Conservation (phyloP, 768 basidiomycete species). For the Boletus subparvulus region DNA sequence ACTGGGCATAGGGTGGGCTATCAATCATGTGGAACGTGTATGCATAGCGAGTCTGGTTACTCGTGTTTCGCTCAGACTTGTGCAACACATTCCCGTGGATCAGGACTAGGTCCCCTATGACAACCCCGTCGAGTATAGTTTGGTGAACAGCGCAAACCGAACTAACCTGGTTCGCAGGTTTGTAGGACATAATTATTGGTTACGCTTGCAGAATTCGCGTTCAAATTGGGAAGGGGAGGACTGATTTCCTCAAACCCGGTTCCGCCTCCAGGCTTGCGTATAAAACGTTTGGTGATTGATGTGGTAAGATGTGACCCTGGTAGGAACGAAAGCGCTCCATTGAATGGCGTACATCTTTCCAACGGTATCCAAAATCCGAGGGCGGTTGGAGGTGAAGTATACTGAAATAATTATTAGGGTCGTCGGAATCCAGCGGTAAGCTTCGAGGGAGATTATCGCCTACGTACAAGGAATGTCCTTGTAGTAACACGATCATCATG, state of each 20-base stretch:
- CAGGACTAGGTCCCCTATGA: constrained; percentile 79
- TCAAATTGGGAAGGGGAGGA: constrained; percentile 21
- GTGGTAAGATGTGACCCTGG: constrained; percentile 85
- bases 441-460: not conserved
- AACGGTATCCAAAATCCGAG: constrained; percentile 97
- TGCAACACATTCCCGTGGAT: constrained; percentile 94
- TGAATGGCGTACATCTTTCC: constrained; percentile 78
- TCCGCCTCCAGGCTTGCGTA: constrained; percentile 71
- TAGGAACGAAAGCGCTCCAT: constrained; percentile 85
- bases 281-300: constrained; percentile 80
- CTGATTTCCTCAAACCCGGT: constrained; percentile 79
- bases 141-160: not conserved
- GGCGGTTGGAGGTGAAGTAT: constrained; percentile 88
- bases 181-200: constrained; percentile 60
- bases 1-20: constrained; percentile 61
- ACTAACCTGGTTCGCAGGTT: constrained; percentile 68
- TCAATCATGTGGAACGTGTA: constrained; percentile 98
- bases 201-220: not conserved
- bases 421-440: not conserved
- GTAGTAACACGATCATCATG: not conserved
- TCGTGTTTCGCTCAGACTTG: constrained; percentile 85
- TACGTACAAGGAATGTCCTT: constrained; percentile 72
- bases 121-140: not conserved
- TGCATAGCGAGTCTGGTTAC: constrained; percentile 78
- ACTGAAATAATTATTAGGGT: constrained; percentile 46